These are phyloP conservation scores for Xylaria sp. DNA, from an alignment of 2,329 filamentous ascomycete species.

Conservation along the genomic window DNA sequence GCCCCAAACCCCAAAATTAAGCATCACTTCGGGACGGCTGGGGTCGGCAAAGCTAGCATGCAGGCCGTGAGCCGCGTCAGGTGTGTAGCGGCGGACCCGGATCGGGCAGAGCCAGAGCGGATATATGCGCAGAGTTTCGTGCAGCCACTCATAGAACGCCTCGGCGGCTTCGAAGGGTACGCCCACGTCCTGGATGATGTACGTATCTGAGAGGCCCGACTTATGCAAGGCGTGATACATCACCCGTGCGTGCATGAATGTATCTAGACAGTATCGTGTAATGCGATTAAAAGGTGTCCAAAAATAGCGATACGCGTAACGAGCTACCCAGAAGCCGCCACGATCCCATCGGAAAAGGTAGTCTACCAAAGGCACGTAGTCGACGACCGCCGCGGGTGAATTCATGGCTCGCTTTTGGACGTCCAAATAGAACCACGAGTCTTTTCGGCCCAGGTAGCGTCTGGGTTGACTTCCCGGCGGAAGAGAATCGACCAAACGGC, in stretches of 20 bases:
- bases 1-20: slow-evolving; percentile 71
- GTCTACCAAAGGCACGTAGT: slow-evolving; percentile 66
- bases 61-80: slow-evolving; percentile 52
- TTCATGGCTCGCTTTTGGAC: slow-evolving; percentile 51
- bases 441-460: slow-evolving; percentile 61
- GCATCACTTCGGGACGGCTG: slow-evolving; percentile 46
- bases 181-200: slow-evolving; percentile 69
- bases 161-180: slow-evolving; percentile 51
- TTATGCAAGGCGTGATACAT: slow-evolving; percentile 70
- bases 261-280: slow-evolving; percentile 66
- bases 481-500: slow-evolving; percentile 57
- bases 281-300: slow-evolving; percentile 67
- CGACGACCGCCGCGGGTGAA: slow-evolving; percentile 44
- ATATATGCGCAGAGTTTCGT: slow-evolving; percentile 53
- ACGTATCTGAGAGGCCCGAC: slow-evolving; percentile 62
- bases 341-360: slow-evolving; percentile 76
- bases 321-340: slow-evolving; percentile 71
- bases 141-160: slow-evolving; percentile 56
- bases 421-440: slow-evolving; percentile 79
- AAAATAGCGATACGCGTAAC: slow-evolving; percentile 69
- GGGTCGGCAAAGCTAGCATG: slow-evolving; percentile 53
- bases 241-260: slow-evolving; percentile 66
- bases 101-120: slow-evolving; percentile 64
- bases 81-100: slow-evolving; percentile 49
- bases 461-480: slow-evolving; percentile 44